Percentiles rank a stretch among this genome's conserved stretches.
Evolutionary conservation across 2,329 filamentous ascomycete species (phyloP).

Genomic region (Reticulascus tulasneorum): DNA sequence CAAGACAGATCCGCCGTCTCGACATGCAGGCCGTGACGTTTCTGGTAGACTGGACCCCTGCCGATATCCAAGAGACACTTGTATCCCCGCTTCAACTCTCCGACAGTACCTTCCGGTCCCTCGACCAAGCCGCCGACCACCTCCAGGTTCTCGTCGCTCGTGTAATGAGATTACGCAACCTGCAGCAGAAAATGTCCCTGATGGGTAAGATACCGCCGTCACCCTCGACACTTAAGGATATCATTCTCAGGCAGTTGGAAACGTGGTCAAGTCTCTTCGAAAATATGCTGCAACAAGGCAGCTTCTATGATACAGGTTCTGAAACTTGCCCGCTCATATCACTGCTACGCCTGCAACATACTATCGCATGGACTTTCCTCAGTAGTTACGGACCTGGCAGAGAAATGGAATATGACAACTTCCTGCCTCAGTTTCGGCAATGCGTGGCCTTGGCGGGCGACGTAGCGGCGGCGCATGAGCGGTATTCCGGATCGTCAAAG

Average conservation of each 20-base stretch:
- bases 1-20: constrained; percentile 29
- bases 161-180: constrained; percentile 24
- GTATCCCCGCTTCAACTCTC: constrained; percentile 10
- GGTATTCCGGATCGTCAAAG: constrained; percentile 16
- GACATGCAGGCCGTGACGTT: constrained; percentile 31
- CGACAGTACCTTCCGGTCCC: constrained; percentile 19
- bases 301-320: constrained; percentile 8
- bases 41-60: constrained; percentile 29
- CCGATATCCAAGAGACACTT: constrained; percentile 19
- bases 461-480: constrained; percentile 18
- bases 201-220: constrained; percentile 6
- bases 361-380: constrained; percentile 21
- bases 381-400: constrained; percentile 17
- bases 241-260: constrained; percentile 19
- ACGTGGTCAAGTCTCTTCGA: constrained; percentile 23
- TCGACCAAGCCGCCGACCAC: constrained; percentile 27
- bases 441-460: constrained; percentile 20
- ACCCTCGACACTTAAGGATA: constrained; percentile 9
- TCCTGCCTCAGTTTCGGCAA: constrained; percentile 23
- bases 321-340: constrained; percentile 15
- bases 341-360: constrained; percentile 28
- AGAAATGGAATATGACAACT: constrained; percentile 26
- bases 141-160: constrained; percentile 25
- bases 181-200: constrained; percentile 16
- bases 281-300: constrained; percentile 17